Percentiles rank a stretch among this genome's conserved stretches.
Evolutionary conservation across 495 filamentous ascomycete genomes (phyloP).

Genomic region (Aspergillus nanangensis): DNA sequence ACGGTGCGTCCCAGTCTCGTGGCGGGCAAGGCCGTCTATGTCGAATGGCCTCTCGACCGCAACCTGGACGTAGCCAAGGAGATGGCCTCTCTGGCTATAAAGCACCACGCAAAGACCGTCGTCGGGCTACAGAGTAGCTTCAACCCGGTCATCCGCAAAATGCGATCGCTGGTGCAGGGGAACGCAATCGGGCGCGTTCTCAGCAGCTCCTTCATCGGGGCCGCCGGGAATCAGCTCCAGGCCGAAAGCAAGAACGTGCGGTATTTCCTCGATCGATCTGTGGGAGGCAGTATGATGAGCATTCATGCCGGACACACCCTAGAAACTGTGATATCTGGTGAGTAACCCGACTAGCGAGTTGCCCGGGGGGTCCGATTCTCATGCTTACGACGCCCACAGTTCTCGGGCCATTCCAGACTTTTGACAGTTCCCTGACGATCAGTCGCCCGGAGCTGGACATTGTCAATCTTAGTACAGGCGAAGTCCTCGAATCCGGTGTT

Average conservation of each 20-base stretch:
- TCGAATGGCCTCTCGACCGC: constrained; percentile 52
- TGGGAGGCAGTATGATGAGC: constrained; percentile 7
- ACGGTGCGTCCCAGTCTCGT: constrained; percentile 41
- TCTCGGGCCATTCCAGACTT: neutral
- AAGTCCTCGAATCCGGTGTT: neutral
- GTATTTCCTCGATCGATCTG: constrained; percentile 5
- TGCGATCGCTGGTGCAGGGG: neutral
- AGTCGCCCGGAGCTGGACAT: constrained; percentile 1
- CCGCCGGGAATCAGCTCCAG: constrained; percentile 1
- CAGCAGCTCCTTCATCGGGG: neutral
- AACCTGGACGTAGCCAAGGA: constrained; percentile 11
- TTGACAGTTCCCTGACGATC: neutral
- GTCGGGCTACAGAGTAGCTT: constrained; percentile 6
- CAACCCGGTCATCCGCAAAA: constrained; percentile 1
- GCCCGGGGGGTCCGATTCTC: neutral
- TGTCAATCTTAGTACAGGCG: neutral
- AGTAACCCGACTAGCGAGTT: neutral
- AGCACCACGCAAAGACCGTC: neutral
- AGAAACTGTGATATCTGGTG: constrained; percentile 1
- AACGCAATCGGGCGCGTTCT: constrained; percentile 2
- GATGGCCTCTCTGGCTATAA: constrained; percentile 1
- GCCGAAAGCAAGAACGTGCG: constrained; percentile 1
- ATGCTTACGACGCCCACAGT: neutral
- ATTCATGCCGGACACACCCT: constrained; percentile 5
- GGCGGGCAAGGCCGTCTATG: constrained; percentile 54